Conservation (phyloP, 805 yeast genomes). For the Torulaspora delbrueckii region DNA sequence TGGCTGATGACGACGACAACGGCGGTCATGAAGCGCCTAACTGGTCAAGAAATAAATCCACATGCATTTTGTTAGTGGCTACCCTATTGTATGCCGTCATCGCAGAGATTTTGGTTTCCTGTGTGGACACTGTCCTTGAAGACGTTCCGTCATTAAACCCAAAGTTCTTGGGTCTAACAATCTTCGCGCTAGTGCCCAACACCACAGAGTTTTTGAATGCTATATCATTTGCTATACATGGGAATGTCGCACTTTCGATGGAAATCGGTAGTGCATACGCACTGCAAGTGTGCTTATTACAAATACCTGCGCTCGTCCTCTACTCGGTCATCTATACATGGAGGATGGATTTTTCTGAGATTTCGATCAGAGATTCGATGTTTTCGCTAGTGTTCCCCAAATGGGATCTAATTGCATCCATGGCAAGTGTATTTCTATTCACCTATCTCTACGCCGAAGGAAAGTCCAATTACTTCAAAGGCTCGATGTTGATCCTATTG, state of each 20-base stretch:
- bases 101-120: constrained; percentile 90
- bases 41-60: constrained; percentile 84
- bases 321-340: constrained; percentile 55
- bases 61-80: constrained; percentile 75
- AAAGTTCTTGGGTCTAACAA: constrained; percentile 85
- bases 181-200: constrained; percentile 93
- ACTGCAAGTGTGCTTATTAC: constrained; percentile 87
- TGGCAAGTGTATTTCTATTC: constrained; percentile 81
- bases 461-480: constrained; percentile 92
- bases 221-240: constrained; percentile 91
- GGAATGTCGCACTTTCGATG: constrained; percentile 94
- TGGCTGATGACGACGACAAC: constrained; percentile 32
- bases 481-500: constrained; percentile 75
- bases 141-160: constrained; percentile 74
- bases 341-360: constrained; percentile 31
- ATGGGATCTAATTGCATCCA: constrained; percentile 88
- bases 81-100: constrained; percentile 85
- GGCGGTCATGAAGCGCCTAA: constrained; percentile 96
- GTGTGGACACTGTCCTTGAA: constrained; percentile 80
- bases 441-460: constrained; percentile 96
- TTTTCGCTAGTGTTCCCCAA: constrained; percentile 87
- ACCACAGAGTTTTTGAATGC: constrained; percentile 97
- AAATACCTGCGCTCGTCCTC: constrained; percentile 84
- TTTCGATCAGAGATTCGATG: constrained; percentile 40
- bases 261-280: constrained; percentile 98